phyloP scores from a whole-genome alignment of 441 rosid species.

The Gossypium gossypioides region DNA sequence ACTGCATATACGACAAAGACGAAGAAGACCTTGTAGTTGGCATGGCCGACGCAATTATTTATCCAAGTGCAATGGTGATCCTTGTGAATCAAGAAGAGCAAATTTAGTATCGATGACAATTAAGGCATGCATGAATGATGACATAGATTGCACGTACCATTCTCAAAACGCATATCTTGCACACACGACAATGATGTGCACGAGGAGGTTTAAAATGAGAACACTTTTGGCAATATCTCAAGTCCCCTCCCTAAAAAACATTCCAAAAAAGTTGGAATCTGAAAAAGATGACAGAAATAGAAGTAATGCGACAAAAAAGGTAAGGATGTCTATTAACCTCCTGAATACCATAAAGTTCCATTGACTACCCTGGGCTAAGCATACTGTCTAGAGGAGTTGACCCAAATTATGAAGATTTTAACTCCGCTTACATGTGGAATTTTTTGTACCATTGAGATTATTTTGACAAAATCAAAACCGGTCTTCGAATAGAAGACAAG shows the following conservation, averaged over 20 bases:
- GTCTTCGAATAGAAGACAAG: not conserved
- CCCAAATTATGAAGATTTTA: not conserved
- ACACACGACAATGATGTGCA: conserved; percentile 89
- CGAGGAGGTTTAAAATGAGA: conserved; percentile 72
- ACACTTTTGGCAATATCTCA: conserved; percentile 86
- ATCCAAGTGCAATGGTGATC: conserved; percentile 85
- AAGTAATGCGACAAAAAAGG: not conserved
- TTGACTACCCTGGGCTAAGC: not conserved
- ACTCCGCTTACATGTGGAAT: not conserved
- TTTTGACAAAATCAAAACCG: not conserved
- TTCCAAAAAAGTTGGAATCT: conserved; percentile 15
- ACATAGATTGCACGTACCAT: conserved; percentile 48
- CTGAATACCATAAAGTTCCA: not conserved
- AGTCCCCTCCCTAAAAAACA: conserved; percentile 67
- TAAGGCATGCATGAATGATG: conserved; percentile 11
- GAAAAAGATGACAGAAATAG: not conserved
- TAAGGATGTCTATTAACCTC: not conserved
- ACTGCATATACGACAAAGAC: conserved; percentile 61
- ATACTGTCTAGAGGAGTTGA: not conserved
- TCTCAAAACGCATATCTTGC: conserved; percentile 77
- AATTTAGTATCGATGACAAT: conserved; percentile 15
- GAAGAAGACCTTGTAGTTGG: conserved; percentile 83
- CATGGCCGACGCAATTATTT: conserved; percentile 84
- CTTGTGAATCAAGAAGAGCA: conserved; percentile 44
- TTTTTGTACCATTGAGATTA: not conserved